Evolutionary conservation across 2,329 filamentous ascomycete species (phyloP).

Genomic region (Hortaea sp.): DNA sequence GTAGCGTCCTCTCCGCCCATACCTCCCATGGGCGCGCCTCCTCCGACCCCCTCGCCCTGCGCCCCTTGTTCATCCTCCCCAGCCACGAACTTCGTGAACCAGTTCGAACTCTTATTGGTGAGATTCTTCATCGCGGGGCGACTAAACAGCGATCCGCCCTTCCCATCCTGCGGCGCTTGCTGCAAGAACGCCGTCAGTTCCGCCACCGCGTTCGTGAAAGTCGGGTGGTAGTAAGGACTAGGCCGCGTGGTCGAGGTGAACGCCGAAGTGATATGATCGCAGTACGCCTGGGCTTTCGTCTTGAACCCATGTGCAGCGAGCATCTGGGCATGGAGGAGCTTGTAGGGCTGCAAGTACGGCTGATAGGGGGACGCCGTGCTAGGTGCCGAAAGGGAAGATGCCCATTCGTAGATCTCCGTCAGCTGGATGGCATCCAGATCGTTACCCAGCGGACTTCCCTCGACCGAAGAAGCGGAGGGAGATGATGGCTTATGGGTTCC

Average conservation of each 20-base stretch:
- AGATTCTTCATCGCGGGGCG: constrained; percentile 96
- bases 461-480: constrained; percentile 41
- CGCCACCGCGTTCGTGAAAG: constrained; percentile 66
- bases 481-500: constrained; percentile 55
- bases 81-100: constrained; percentile 92
- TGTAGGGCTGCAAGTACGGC: constrained; percentile 83
- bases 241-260: constrained; percentile 72
- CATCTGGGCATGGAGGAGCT: constrained; percentile 74
- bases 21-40: neutral
- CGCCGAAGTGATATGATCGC: constrained; percentile 66
- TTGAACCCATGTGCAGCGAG: constrained; percentile 76
- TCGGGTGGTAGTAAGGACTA: constrained; percentile 74
- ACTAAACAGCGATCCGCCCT: constrained; percentile 72
- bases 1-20: constrained; percentile 3
- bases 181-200: constrained; percentile 76
- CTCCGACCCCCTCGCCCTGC: constrained; percentile 41
- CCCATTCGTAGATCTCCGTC: constrained; percentile 95
- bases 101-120: constrained; percentile 78
- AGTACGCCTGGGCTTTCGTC: constrained; percentile 81
- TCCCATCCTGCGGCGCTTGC: constrained; percentile 60
- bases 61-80: constrained; percentile 70
- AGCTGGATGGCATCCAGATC: constrained; percentile 82
- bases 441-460: constrained; percentile 47
- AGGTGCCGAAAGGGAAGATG: constrained; percentile 56
- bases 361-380: constrained; percentile 33